A percentile compares a stretch with the other conserved stretches of the same genome.
These are phyloP conservation scores for Axilococcus clingmanii DNA, from an alignment of 139 green algal genomes.

Conservation along the genomic window DNA sequence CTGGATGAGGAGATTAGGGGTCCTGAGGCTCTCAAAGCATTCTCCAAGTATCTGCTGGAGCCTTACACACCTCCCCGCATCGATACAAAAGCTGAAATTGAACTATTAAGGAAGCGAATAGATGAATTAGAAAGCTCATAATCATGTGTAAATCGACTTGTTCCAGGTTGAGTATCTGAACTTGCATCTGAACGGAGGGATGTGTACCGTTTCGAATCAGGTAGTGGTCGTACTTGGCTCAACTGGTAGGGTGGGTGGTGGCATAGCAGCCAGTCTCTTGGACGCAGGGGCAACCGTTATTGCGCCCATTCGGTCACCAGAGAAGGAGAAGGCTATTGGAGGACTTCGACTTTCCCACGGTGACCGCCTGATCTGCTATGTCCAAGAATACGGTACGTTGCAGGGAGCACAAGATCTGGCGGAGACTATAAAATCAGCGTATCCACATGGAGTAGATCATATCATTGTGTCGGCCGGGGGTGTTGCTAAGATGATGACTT, in stretches of 20 bases:
- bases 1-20: constrained; percentile 83
- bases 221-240: too few relatives aligned
- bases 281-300: constrained; percentile 2
- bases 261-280: constrained; percentile 9
- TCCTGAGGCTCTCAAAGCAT: constrained; percentile 49
- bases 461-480: not conserved
- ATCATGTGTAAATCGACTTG: too few relatives aligned
- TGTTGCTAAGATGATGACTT: constrained; percentile 4
- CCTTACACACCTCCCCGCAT: constrained; percentile 22
- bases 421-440: not conserved
- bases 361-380: not conserved
- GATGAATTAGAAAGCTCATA: too few relatives aligned
- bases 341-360: not conserved
- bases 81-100: not conserved
- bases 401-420: not conserved
- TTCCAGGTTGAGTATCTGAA: too few relatives aligned
- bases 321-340: constrained; percentile 4
- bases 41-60: constrained; percentile 53
- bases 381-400: not conserved
- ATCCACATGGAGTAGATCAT: not conserved
- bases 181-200: too few relatives aligned
- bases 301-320: not conserved
- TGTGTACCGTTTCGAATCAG: too few relatives aligned
- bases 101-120: too few relatives aligned
- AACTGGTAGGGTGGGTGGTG: constrained; percentile 13